These are phyloP conservation scores for Salix caprea DNA, from an alignment of 345 rosid species.

Conservation along the genomic window DNA sequence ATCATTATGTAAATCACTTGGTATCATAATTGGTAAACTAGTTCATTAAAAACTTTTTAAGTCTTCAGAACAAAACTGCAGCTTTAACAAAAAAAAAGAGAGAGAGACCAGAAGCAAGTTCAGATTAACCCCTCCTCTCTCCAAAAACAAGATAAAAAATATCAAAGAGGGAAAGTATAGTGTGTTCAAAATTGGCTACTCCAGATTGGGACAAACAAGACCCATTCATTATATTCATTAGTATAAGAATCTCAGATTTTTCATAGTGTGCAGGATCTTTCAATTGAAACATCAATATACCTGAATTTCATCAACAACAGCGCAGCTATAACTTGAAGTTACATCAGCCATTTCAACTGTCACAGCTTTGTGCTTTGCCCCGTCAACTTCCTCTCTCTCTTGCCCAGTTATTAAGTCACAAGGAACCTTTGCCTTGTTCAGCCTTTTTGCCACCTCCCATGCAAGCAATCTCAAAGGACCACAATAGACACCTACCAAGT, in stretches of 20 bases:
- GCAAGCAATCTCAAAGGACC: conserved; percentile 95
- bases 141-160: too few relatives aligned
- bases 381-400: conserved; percentile 81
- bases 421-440: conserved; percentile 81
- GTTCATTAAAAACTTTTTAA: neutral
- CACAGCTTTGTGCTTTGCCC: conserved; percentile 83
- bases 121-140: too few relatives aligned
- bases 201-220: neutral
- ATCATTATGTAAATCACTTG: neutral
- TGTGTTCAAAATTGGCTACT: neutral
- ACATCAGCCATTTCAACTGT: conserved; percentile 98
- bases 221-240: neutral
- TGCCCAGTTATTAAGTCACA: conserved; percentile 93
- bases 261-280: neutral
- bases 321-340: conserved; percentile 58
- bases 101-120: neutral
- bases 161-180: too few relatives aligned
- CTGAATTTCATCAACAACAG: conserved; percentile 90
- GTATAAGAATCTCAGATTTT: neutral
- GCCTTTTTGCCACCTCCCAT: conserved; percentile 85
- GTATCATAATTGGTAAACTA: neutral
- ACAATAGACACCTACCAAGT: conserved; percentile 73
- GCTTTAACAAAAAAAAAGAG: neutral
- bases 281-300: conserved; percentile 23
- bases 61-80: neutral